Percentiles rank a stretch among this genome's conserved stretches.
These are phyloP conservation scores for Leccinum griseonigrum DNA, from an alignment of 1,284 basidiomycete species.

Conservation along the genomic window DNA sequence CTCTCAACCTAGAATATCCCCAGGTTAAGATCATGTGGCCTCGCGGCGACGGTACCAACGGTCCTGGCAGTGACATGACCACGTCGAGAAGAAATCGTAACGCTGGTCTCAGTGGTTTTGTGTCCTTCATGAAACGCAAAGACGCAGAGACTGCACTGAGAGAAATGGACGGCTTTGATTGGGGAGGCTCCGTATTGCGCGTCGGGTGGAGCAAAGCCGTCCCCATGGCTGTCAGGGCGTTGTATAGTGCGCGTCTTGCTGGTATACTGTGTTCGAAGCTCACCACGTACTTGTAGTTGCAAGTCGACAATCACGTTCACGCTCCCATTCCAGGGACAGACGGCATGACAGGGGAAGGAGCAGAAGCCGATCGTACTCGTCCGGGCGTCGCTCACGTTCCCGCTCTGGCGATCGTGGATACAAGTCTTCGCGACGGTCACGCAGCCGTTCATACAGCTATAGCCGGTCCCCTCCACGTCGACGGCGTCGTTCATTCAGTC, in stretches of 20 bases:
- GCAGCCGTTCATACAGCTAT: conserved; percentile 43
- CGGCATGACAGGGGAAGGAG: conserved; percentile 26
- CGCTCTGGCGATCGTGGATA: conserved; percentile 43
- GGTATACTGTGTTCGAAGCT: neutral
- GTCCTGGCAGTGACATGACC: conserved; percentile 75
- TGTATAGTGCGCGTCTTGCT: conserved; percentile 63
- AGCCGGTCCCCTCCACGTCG: conserved; percentile 43
- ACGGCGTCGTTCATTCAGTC: conserved; percentile 30
- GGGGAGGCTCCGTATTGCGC: conserved; percentile 82
- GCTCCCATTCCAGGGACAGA: conserved; percentile 32
- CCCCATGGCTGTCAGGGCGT: conserved; percentile 73
- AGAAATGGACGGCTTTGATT: conserved; percentile 88
- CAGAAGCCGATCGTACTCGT: conserved; percentile 41
- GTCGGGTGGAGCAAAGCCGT: conserved; percentile 97
- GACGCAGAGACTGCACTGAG: conserved; percentile 88
- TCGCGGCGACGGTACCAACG: conserved; percentile 57
- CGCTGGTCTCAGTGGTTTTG: conserved; percentile 86
- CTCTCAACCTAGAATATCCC: conserved; percentile 1
- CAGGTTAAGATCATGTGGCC: conserved; percentile 98
- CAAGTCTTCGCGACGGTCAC: conserved; percentile 36
- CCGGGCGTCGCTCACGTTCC: conserved; percentile 45
- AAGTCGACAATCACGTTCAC: conserved; percentile 31
- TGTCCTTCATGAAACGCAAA: conserved; percentile 90
- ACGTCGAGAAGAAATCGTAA: conserved; percentile 63
- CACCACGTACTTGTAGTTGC: conserved; percentile 26